phyloP scores from a whole-genome alignment of 2,329 filamentous ascomycete genomes.

The Aspergillus sp. region DNA sequence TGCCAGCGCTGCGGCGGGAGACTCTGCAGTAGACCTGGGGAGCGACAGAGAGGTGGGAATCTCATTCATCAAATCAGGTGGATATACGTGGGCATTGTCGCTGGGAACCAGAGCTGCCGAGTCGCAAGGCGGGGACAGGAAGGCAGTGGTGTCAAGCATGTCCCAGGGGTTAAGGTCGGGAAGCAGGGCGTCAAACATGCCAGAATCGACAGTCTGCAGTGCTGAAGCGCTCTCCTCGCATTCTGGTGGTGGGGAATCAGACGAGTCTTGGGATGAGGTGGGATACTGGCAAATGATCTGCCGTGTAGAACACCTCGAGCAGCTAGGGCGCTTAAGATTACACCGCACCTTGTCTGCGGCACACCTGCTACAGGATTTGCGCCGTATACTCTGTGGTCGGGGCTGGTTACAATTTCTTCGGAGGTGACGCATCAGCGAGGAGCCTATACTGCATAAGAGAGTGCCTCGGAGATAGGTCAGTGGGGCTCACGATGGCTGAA shows the following conservation, averaged over 20 bases:
- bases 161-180: neutral
- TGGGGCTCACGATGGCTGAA: conserved; percentile 9
- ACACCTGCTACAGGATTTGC: conserved; percentile 4
- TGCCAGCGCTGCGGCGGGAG: neutral
- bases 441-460: neutral
- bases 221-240: neutral
- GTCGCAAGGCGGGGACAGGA: neutral
- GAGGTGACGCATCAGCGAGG: conserved; percentile 7
- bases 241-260: neutral
- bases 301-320: conserved; percentile 3
- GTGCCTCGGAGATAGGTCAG: neutral
- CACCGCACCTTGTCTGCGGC: conserved; percentile 1
- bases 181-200: neutral
- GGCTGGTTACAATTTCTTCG: conserved; percentile 3
- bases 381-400: neutral
- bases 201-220: neutral
- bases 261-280: neutral
- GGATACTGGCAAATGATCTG: neutral
- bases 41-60: neutral
- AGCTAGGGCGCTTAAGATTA: conserved; percentile 7
- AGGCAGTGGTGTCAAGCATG: neutral
- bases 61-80: neutral
- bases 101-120: neutral
- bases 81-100: neutral
- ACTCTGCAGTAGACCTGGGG: neutral